Base-by-base conservation (phyloP, 2,329 filamentous ascomycete genomes). In the Sarocladiaceae sp. region DNA sequence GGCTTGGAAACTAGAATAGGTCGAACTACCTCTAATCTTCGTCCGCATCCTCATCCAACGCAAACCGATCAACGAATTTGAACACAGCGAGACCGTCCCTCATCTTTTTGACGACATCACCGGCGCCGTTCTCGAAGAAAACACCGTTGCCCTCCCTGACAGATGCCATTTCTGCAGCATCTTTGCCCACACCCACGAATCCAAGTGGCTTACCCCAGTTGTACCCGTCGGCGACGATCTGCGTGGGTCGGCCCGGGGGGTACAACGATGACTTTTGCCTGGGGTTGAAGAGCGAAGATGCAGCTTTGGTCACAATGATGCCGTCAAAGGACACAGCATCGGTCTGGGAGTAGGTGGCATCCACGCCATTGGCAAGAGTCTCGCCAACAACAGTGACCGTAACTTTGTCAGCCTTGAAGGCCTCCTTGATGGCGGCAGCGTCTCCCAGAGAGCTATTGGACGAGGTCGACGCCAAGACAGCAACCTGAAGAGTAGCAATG, bases 181-280 rank as follows among this genome's bases (percentile, higher is more conserved):
- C 51, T 6, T 50, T 53, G 10, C 53, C 62, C 0, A 61, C 62
- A 11, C 80, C 82, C 1, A 85, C 51, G 21, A 74, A 76, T 12
- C 69, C 82, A 19, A 88, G 66, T 0, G 84, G 80, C 69, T 88
- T 88, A 3, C 82, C 83, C 68, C 80, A 88, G 19, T 76, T 67
- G 63, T 79, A 88, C 0, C 71, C 76, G 54, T 82, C 76, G 13
- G 69, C 57, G 15, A 86, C 58, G 42, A 88, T 82, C 64, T 84
- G 73, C 2, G 72, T 60, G 0, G 83, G 84, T 1, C 82, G 70
- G 1, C 78, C 78, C 2, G 73, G 66, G 1, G 83, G 83, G 60
- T 75, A 88, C 6, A 87, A 65, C 0, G 78, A 68, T 3, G 73
- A 76, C 18, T 59, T 59, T 15, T 58, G 58, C 15, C 59, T 57